phyloP scores from a whole-genome alignment of 352 stramenopile genomes.

The Blastocystis sp. region DNA sequence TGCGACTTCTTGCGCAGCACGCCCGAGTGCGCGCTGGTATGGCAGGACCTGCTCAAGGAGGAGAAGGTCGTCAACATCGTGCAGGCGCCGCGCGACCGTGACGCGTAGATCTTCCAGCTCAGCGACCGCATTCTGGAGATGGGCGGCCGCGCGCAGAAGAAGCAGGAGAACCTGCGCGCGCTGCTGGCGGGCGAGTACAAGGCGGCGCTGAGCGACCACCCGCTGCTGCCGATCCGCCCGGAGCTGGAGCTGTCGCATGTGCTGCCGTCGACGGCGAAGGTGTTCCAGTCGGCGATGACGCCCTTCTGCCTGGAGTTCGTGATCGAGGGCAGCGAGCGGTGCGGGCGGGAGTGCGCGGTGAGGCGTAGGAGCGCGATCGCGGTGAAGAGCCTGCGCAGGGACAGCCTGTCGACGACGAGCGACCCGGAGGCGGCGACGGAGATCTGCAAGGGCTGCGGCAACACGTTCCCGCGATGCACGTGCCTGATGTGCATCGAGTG shows the following conservation, averaged over 20 bases:
- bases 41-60: constrained; percentile 21
- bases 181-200: constrained; percentile 30
- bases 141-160: constrained; percentile 62
- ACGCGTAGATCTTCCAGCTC: constrained; percentile 32
- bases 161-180: constrained; percentile 59
- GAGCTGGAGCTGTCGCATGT: constrained; percentile 44
- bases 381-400: background rate
- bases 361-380: background rate
- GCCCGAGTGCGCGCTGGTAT: background rate
- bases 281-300: constrained; percentile 86
- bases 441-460: constrained; percentile 50
- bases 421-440: constrained; percentile 11
- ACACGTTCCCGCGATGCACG: constrained; percentile 47
- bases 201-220: background rate
- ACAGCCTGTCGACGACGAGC: constrained; percentile 30
- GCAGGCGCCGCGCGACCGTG: background rate
- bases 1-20: background rate
- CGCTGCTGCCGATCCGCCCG: constrained; percentile 27
- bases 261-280: constrained; percentile 79
- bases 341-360: background rate
- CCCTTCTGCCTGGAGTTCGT: constrained; percentile 83
- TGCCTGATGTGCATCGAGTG: constrained; percentile 53
- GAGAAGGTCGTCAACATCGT: background rate
- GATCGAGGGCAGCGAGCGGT: constrained; percentile 70
- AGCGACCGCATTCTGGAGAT: constrained; percentile 36